phyloP scores from a whole-genome alignment of 352 stramenopile species.

The Phytophthora meadii region DNA sequence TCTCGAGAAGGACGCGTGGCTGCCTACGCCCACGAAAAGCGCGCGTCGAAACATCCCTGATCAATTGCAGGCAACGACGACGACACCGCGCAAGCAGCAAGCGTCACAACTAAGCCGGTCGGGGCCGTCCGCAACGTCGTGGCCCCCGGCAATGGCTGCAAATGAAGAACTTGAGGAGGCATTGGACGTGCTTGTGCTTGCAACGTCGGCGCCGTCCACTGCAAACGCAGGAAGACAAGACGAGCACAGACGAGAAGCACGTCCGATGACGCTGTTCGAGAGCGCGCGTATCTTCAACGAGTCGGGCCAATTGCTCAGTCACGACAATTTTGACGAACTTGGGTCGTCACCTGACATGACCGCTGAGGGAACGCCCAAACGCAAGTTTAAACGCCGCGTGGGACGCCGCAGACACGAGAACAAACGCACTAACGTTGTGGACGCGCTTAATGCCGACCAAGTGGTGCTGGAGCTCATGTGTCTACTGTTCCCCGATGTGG shows the following conservation, averaged over 20 bases:
- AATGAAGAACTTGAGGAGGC: slow-evolving; percentile 43
- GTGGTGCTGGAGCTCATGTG: slow-evolving; percentile 83
- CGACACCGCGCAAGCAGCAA: neutral
- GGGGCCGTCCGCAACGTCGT: slow-evolving; percentile 58
- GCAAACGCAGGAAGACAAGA: slow-evolving; percentile 38
- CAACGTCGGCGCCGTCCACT: slow-evolving; percentile 55
- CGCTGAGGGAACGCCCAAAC: slow-evolving; percentile 30
- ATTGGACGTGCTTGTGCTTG: slow-evolving; percentile 36
- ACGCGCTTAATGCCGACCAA: slow-evolving; percentile 61
- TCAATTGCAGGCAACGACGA: slow-evolving; percentile 23
- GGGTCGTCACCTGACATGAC: slow-evolving; percentile 58
- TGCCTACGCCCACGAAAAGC: slow-evolving; percentile 34
- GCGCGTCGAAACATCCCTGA: slow-evolving; percentile 48
- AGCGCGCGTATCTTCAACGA: slow-evolving; percentile 83
- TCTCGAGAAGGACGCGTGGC: slow-evolving; percentile 48
- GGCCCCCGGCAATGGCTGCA: slow-evolving; percentile 43
- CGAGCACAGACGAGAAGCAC: slow-evolving; percentile 50
- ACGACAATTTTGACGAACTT: slow-evolving; percentile 75
- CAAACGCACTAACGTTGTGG: slow-evolving; percentile 43
- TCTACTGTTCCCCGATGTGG: slow-evolving; percentile 64
- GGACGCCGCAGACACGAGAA: slow-evolving; percentile 61
- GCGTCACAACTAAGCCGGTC: slow-evolving; percentile 50
- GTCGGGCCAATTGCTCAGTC: slow-evolving; percentile 69
- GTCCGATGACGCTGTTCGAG: slow-evolving; percentile 83
- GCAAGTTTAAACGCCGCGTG: slow-evolving; percentile 72